Evolutionary conservation across 2,329 filamentous ascomycete species (phyloP).

Genomic region (Cercospora sp.): DNA sequence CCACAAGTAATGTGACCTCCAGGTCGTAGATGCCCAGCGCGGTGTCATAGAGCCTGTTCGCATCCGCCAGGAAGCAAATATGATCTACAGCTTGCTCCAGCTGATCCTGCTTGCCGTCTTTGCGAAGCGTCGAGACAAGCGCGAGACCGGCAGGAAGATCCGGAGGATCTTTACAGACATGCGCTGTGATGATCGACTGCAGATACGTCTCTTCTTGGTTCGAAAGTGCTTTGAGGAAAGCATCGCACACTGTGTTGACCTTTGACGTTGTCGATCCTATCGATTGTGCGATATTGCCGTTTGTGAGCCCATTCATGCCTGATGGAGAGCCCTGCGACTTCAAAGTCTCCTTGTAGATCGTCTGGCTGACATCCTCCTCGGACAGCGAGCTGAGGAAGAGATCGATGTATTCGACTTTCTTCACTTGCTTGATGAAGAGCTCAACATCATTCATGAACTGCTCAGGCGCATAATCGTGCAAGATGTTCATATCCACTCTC

Average conservation of each 20-base stretch:
- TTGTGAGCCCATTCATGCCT: constrained; percentile 17
- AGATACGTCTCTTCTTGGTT: constrained; percentile 64
- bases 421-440: constrained; percentile 80
- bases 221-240: constrained; percentile 69
- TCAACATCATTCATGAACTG: constrained; percentile 78
- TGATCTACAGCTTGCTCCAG: constrained; percentile 91
- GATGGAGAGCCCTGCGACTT: constrained; percentile 42
- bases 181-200: constrained; percentile 90
- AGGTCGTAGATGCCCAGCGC: constrained; percentile 89
- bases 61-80: constrained; percentile 94
- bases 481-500: constrained; percentile 95
- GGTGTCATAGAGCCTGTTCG: constrained; percentile 87
- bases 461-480: constrained; percentile 87
- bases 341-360: constrained; percentile 88
- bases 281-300: constrained; percentile 13
- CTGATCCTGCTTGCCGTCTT: constrained; percentile 63
- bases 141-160: constrained; percentile 81
- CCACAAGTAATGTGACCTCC: constrained; percentile 83
- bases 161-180: constrained; percentile 90
- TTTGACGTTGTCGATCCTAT: constrained; percentile 54
- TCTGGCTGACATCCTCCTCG: constrained; percentile 89
- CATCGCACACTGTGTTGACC: constrained; percentile 85
- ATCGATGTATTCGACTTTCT: constrained; percentile 79
- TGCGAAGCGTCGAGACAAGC: constrained; percentile 71
- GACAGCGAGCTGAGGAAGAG: constrained; percentile 64